Evolutionary conservation across 495 filamentous ascomycete genomes (phyloP).

Genomic region (Podospora pseudopauciseta): DNA sequence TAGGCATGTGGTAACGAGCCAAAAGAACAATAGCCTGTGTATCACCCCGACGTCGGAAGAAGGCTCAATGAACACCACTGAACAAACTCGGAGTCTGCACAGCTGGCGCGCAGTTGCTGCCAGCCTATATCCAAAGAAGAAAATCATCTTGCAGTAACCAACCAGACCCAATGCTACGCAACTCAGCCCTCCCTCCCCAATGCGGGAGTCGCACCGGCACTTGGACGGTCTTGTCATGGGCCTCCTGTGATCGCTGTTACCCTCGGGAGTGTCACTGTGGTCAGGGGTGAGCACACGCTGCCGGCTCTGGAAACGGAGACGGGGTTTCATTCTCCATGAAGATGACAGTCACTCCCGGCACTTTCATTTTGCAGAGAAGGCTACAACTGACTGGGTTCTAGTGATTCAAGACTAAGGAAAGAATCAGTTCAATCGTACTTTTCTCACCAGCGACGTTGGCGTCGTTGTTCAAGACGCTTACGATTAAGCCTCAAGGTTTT

Average conservation of each 20-base stretch:
- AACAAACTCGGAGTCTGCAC: background rate
- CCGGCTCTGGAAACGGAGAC: background rate
- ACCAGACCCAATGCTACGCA: constrained; percentile 5
- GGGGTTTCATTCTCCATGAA: background rate
- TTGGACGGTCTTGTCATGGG: constrained; percentile 1
- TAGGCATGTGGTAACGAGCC: background rate
- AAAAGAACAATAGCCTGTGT: background rate
- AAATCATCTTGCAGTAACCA: background rate
- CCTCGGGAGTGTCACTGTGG: background rate
- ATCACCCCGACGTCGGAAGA: constrained; percentile 10
- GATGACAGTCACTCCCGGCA: background rate
- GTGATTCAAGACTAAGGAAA: background rate
- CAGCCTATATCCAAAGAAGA: background rate
- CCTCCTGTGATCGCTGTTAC: background rate
- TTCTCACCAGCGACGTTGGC: background rate
- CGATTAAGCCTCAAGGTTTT: constrained; percentile 3
- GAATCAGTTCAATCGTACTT: background rate
- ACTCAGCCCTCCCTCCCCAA: background rate
- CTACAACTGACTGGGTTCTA: background rate
- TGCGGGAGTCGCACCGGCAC: constrained; percentile 12
- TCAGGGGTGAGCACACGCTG: background rate
- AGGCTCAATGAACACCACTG: background rate
- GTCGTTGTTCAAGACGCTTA: constrained; percentile 6
- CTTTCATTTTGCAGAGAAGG: background rate
- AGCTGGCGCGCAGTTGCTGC: background rate